Evolutionary conservation across 306 rosid species (phyloP).

Genomic region (Cucurbita maxima): DNA sequence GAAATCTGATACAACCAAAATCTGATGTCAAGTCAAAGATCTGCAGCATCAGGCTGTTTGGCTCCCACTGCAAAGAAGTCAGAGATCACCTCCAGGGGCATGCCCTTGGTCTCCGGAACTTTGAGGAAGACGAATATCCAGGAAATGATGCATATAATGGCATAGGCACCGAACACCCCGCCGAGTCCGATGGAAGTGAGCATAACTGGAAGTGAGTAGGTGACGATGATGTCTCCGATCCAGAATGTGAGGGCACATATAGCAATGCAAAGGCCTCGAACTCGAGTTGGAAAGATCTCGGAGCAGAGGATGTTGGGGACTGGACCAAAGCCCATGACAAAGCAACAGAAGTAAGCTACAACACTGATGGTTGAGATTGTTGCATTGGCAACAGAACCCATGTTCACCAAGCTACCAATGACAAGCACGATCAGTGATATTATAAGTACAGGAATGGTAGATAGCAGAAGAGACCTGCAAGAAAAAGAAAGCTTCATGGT

Average conservation of each 20-base stretch:
- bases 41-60: constrained; percentile 7
- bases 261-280: constrained; percentile 35
- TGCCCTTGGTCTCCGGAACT: constrained; percentile 31
- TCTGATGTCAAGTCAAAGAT: not conserved
- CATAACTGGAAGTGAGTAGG: constrained; percentile 23
- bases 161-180: constrained; percentile 24
- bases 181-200: constrained; percentile 25
- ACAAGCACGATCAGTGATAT: constrained; percentile 20
- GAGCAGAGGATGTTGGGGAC: constrained; percentile 34
- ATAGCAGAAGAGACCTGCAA: constrained; percentile 21
- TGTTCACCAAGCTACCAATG: constrained; percentile 12
- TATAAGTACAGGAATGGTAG: constrained; percentile 19
- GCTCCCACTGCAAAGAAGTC: constrained; percentile 31
- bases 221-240: constrained; percentile 28
- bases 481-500: not conserved
- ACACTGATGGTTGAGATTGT: constrained; percentile 22
- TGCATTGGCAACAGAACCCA: constrained; percentile 22
- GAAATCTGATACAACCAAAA: not conserved
- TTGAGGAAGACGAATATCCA: constrained; percentile 25
- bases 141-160: constrained; percentile 19
- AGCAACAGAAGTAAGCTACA: constrained; percentile 26
- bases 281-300: constrained; percentile 27
- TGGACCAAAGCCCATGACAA: constrained; percentile 31
- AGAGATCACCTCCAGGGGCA: constrained; percentile 30
- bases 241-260: constrained; percentile 25